Evolutionary conservation across 768 basidiomycete species (phyloP), one percentile per base, ranked within the genome.

Genomic region (Leccinum fibrillosum): DNA sequence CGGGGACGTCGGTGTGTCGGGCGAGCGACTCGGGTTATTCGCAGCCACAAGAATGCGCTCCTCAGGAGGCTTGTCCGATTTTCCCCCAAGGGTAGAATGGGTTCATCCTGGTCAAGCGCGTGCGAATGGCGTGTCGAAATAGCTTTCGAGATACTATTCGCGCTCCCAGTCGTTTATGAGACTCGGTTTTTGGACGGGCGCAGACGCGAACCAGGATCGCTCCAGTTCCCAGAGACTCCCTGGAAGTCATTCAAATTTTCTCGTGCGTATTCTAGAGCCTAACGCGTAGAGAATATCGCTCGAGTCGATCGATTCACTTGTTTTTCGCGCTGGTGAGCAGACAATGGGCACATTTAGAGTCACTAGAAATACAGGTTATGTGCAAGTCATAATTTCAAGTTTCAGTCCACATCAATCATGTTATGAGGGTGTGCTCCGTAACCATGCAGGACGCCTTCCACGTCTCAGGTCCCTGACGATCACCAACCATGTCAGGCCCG

Each of bases 381-480:
- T 17, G 37, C 37, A 39, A 39, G 6, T 39, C 37, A 17, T 17
- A 39, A 17, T 39, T n/a, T 9, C 17, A 39, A 10, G 2, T 19
- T 44, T 44, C 42, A 44, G 11, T 19, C 4, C 42, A 21, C 11
- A 44, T 10, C 10, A 44, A 12, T 44, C 19, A 57, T 34, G 32
- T 13, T 0, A 54, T 49, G 5, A 62, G 66, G 15, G 62, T 59
- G 52, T 73, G 70, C 48, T 73, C 70, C 11, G 66, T 72, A 2
- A 72, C 70, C 42, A 62, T 62, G 34, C 70, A 66, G 1, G 69
- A 59, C 9, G 61, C 60, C 72, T 11, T 32, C 32, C 70, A 72
- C 8, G 70, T 61, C 55, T 73, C 66, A 6, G 70, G 72, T 19
- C 70, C 70, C 70, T 72, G 49, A 39, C 3, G 37, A 39, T 37